A percentile compares a stretch with the other conserved stretches of the same genome.
Evolutionary conservation across 805 yeast genomes (phyloP).

Genomic region (Starmerella tilneyi): DNA sequence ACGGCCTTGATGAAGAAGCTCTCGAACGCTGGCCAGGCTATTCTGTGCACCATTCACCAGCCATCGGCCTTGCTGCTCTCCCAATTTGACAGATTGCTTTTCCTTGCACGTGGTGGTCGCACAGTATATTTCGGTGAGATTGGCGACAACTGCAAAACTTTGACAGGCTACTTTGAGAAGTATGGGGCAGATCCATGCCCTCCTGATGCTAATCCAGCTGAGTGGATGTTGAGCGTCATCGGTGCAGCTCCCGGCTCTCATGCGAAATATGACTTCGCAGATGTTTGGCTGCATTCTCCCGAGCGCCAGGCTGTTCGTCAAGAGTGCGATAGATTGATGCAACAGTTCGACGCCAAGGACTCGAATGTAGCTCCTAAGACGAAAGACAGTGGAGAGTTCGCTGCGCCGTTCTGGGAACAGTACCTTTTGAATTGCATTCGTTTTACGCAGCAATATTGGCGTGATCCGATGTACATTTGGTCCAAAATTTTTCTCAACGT

Average conservation of each 20-base stretch:
- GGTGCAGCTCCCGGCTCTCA: slow-evolving; percentile 74
- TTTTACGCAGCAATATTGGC: slow-evolving; percentile 41
- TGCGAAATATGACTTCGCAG: slow-evolving; percentile 50
- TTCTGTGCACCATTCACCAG: slow-evolving; percentile 67
- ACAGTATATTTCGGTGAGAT: slow-evolving; percentile 78
- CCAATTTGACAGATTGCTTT: slow-evolving; percentile 56
- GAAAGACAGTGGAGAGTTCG: slow-evolving; percentile 30
- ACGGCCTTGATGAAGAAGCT: slow-evolving; percentile 55
- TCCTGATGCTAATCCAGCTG: slow-evolving; percentile 59
- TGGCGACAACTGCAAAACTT: slow-evolving; percentile 49
- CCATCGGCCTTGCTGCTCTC: slow-evolving; percentile 62
- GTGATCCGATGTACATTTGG: slow-evolving; percentile 53
- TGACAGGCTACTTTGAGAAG: slow-evolving; percentile 58
- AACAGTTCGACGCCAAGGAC: slow-evolving; percentile 27
- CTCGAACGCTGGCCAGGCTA: slow-evolving; percentile 64
- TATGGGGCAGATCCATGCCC: slow-evolving; percentile 62
- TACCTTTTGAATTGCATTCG: slow-evolving; percentile 36
- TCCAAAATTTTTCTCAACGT: slow-evolving; percentile 46
- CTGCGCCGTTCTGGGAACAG: slow-evolving; percentile 42
- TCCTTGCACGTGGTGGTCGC: slow-evolving; percentile 64
- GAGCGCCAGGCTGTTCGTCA: slow-evolving; percentile 32
- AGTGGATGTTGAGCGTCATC: slow-evolving; percentile 60
- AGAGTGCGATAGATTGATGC: slow-evolving; percentile 33
- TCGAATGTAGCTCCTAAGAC: slow-evolving; percentile 21
- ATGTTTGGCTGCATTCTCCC: slow-evolving; percentile 47